Conservation (phyloP, 768 basidiomycete genomes). For the Rhizopogon vulgaris region DNA sequence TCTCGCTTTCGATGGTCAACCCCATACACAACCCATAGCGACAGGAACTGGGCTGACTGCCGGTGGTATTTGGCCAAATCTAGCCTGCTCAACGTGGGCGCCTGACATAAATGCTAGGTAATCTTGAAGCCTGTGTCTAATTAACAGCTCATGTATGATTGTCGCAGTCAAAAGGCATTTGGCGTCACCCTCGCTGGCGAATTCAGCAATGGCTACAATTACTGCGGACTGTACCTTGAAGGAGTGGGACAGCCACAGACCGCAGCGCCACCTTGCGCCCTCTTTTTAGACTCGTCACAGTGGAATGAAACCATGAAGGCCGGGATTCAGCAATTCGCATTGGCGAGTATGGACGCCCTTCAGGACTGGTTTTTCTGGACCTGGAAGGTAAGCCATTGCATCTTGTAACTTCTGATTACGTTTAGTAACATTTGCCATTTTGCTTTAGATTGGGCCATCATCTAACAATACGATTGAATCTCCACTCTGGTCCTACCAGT, state of each 20-base stretch:
- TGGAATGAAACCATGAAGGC: constrained; percentile 49
- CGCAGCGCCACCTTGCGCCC: constrained; percentile 29
- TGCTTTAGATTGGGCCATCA: constrained; percentile 49
- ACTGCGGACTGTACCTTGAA: constrained; percentile 52
- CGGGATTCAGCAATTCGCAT: constrained; percentile 46
- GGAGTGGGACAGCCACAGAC: constrained; percentile 21
- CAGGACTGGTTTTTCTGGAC: constrained; percentile 76
- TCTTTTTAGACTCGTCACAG: constrained; percentile 43
- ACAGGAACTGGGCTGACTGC: constrained; percentile 23
- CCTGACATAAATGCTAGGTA: constrained; percentile 38
- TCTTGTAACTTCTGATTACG: neutral
- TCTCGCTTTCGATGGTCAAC: constrained; percentile 47
- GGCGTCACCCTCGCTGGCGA: constrained; percentile 76
- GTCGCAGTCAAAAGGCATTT: constrained; percentile 41
- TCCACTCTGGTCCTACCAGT: constrained; percentile 68
- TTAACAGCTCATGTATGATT: constrained; percentile 1
- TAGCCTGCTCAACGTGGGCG: constrained; percentile 58
- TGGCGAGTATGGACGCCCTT: constrained; percentile 61
- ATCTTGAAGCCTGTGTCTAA: constrained; percentile 9
- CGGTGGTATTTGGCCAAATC: constrained; percentile 41
- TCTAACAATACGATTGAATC: constrained; percentile 41
- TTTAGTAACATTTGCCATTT: neutral
- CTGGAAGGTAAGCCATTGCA: constrained; percentile 48
- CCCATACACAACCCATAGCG: constrained; percentile 29
- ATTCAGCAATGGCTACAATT: constrained; percentile 63